Conservation (phyloP, 176 grass and related monocot species). For the Dactylis glomerata region DNA sequence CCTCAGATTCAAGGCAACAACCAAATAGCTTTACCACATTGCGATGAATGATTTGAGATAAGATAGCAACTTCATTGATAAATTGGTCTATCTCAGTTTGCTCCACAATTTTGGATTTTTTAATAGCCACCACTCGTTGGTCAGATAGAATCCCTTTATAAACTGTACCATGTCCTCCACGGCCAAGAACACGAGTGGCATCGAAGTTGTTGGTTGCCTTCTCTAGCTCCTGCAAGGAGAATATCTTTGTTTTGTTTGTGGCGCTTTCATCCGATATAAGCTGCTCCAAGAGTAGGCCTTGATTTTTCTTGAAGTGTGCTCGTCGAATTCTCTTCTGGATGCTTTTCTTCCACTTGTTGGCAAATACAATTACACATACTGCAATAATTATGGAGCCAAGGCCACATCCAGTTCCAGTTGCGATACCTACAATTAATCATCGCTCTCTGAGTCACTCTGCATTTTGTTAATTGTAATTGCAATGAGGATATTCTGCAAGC, state of each 20-base stretch:
- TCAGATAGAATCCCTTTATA: background rate
- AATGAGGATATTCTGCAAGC: background rate
- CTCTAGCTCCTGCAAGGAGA: constrained; percentile 37
- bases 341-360: constrained; percentile 7
- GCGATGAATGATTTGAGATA: background rate
- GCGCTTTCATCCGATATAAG: background rate
- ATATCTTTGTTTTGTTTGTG: constrained; percentile 33
- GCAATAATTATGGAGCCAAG: background rate
- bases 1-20: background rate
- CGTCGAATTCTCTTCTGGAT: background rate
- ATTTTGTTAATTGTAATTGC: background rate
- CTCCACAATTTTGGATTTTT: background rate
- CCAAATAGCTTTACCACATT: background rate
- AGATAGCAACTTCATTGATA: background rate
- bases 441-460: background rate
- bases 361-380: background rate
- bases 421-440: background rate
- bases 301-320: constrained; percentile 11
- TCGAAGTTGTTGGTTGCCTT: constrained; percentile 3
- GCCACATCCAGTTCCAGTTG: constrained; percentile 15
- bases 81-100: background rate
- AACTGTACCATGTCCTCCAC: background rate
- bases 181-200: background rate
- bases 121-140: background rate
- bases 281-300: background rate